These are phyloP conservation scores for Fusarium redolens DNA, from an alignment of 2,329 filamentous ascomycete species.

Conservation along the genomic window DNA sequence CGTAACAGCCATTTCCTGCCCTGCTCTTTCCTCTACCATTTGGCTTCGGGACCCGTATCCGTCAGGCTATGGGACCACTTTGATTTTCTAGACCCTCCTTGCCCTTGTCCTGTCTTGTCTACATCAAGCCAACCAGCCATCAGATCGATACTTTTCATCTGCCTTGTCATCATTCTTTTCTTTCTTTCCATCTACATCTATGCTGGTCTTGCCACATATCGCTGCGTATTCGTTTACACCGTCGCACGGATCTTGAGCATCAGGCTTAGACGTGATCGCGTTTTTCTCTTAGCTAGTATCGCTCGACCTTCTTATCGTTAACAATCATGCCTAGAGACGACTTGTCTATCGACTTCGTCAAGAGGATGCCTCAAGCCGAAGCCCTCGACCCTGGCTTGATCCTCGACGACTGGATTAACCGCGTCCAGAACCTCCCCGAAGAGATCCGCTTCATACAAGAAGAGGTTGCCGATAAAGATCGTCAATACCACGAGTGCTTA, in stretches of 20 bases:
- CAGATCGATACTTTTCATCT: conserved; percentile 32
- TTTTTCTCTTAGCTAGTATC: conserved; percentile 40
- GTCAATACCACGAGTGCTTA: conserved; percentile 74
- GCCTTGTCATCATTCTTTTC: conserved; percentile 19
- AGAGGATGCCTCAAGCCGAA: conserved; percentile 72
- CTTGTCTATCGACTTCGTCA: conserved; percentile 75
- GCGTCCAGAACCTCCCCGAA: conserved; percentile 81
- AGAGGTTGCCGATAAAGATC: conserved; percentile 84
- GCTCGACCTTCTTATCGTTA: conserved; percentile 56
- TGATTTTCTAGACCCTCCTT: conserved; percentile 34
- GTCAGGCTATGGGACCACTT: conserved; percentile 41
- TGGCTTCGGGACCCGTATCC: conserved; percentile 19
- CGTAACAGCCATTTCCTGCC: conserved; percentile 44
- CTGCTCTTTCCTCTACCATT: conserved; percentile 28
- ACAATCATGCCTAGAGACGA: conserved; percentile 80
- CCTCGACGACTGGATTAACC: conserved; percentile 81
- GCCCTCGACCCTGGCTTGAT: conserved; percentile 74
- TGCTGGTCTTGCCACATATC: conserved; percentile 13
- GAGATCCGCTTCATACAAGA: conserved; percentile 87
- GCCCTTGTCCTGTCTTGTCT: conserved; percentile 35
- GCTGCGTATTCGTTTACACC: conserved; percentile 24
- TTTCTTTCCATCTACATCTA: conserved; percentile 30
- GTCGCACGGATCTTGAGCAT: conserved; percentile 30
- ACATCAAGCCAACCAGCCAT: conserved; percentile 33
- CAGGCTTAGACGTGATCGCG: conserved; percentile 35